Base-by-base conservation (phyloP, 2,329 filamentous ascomycete genomes). In the Alternaria sp. region DNA sequence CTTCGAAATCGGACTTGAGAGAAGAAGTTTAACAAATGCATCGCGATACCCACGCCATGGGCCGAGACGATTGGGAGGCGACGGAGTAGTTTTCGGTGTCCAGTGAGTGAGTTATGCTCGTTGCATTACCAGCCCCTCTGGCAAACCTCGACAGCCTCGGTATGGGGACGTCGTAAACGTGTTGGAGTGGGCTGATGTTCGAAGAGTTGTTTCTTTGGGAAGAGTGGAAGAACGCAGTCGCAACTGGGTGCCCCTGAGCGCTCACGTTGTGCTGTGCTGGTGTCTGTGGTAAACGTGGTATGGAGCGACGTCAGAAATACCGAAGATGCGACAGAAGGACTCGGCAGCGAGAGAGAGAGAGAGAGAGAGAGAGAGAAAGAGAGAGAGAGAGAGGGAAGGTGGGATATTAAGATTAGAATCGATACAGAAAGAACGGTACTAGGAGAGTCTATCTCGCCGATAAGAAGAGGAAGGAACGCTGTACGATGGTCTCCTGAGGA, bases 1-100 rank as follows among this genome's bases (percentile, higher is more conserved):
- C 33, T 61, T 54, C 54, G 56, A 56, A 44, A 37, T 55, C 49
- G 42, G 53, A 54, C 57, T 55, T 45, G 55, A 39, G 58, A 41
- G 24, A 41, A 24, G 34, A 37, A 44, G 45, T 39, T 58, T 64
- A 66, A 37, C 62, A 51, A 54, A 61, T 60, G 52, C 67, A 70
- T 70, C 40, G 58, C 58, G 51, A 31, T 23, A 37, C 40, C 41
- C 36, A 61, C 29, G 54, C 61, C 62, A 65, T 65, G 51, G 24
- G 29, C 13, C 33, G 23, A 14, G 42, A 24, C 14, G 11, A 29
- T 31, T 50, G 11, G 29, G 50, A 29, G 28, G 33, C 24, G 26
- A 29, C 44, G 51, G 55, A 36, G 37, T 36, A 40, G 28, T 46
- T 56, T 23, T 23, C 45, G 21, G 7, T 23, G 21, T 48, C 11